Conservation (phyloP, 805 yeast species). For the Pichia thaimueangensis region DNA sequence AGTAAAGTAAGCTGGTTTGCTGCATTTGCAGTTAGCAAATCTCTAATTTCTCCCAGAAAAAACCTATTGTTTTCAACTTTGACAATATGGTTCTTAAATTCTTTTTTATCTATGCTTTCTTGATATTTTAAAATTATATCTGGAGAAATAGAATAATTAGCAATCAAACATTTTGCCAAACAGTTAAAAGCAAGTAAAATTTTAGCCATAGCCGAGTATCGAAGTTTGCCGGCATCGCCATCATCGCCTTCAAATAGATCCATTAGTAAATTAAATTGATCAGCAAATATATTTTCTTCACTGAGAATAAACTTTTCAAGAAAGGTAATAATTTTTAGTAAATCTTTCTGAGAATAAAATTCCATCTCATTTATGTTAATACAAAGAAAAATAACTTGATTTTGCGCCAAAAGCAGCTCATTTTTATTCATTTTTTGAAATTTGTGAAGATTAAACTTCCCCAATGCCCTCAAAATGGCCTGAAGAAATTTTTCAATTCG, state of each 20-base stretch:
- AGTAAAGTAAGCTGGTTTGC: slow-evolving; percentile 8
- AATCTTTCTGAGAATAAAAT: slow-evolving; percentile 45
- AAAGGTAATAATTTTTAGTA: slow-evolving; percentile 36
- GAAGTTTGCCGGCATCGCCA: slow-evolving; percentile 9
- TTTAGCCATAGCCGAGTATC: slow-evolving; percentile 13
- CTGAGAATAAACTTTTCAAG: slow-evolving; percentile 38
- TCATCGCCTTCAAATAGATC: slow-evolving; percentile 15
- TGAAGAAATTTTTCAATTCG: slow-evolving; percentile 37
- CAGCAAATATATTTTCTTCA: slow-evolving; percentile 32
- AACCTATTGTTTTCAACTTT: background rate
- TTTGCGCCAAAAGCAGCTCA: slow-evolving; percentile 16
- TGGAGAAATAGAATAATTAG: slow-evolving; percentile 18
- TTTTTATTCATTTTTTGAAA: slow-evolving; percentile 5
- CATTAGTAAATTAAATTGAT: slow-evolving; percentile 9
- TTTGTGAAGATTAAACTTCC: slow-evolving; percentile 17
- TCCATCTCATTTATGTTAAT: slow-evolving; percentile 35
- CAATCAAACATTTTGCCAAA: slow-evolving; percentile 12
- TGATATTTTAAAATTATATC: slow-evolving; percentile 19
- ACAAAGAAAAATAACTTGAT: slow-evolving; percentile 31
- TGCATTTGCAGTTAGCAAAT: slow-evolving; percentile 1
- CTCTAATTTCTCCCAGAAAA: slow-evolving; percentile 13
- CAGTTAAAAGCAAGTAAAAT: slow-evolving; percentile 15
- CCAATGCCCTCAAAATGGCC: slow-evolving; percentile 29
- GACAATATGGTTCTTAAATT: slow-evolving; percentile 7
- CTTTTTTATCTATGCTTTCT: slow-evolving; percentile 17